Conservation (phyloP, 2,329 filamentous ascomycete species). For the Epicoccum sorghinum region DNA sequence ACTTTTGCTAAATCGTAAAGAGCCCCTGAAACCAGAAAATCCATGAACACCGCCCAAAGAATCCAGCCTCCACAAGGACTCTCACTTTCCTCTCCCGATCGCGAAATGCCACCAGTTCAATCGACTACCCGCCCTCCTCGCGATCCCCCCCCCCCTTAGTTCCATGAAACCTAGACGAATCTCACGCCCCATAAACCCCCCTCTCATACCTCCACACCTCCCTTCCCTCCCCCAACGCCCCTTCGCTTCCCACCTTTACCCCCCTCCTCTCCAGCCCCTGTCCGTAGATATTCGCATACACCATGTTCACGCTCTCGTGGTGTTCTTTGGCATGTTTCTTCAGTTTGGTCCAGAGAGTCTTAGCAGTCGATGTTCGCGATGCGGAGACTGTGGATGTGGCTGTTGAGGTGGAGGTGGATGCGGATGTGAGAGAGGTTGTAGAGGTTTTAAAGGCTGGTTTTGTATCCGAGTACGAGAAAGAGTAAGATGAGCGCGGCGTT, state of each 20-base stretch:
- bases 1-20: too few species aligned
- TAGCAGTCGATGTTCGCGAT: neutral
- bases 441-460: constrained; percentile 9
- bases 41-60: too few species aligned
- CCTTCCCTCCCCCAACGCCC: neutral
- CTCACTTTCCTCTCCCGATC: too few species aligned
- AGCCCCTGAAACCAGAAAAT: too few species aligned
- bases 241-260: neutral
- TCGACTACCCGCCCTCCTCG: too few species aligned
- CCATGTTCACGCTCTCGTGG: constrained; percentile 28
- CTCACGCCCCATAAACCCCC: constrained; percentile 7
- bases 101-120: too few species aligned
- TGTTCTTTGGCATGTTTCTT: constrained; percentile 30
- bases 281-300: constrained; percentile 31
- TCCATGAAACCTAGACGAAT: too few species aligned
- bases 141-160: too few species aligned
- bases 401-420: neutral
- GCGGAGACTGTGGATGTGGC: neutral
- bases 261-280: constrained; percentile 2
- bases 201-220: constrained; percentile 28
- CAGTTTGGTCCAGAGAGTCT: constrained; percentile 16
- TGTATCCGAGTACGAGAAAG: constrained; percentile 1
- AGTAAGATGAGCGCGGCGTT: constrained; percentile 27
- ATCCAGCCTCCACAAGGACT: too few species aligned
- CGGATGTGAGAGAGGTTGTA: neutral